phyloP scores from a whole-genome alignment of 2,329 filamentous ascomycete species.

The Gremmenia infestans region DNA sequence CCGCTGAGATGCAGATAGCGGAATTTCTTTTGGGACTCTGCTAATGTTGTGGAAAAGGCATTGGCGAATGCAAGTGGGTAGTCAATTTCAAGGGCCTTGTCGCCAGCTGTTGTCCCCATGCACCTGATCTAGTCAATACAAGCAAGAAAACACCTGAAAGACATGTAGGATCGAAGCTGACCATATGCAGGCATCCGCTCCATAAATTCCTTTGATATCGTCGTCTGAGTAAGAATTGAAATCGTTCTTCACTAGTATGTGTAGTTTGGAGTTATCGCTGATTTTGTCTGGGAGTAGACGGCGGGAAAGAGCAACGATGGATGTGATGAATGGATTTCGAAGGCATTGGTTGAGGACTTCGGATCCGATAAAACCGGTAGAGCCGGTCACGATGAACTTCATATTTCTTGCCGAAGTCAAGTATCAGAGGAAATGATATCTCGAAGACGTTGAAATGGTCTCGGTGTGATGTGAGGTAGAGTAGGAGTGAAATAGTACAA shows the following conservation, averaged over 20 bases:
- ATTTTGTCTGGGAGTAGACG: constrained; percentile 38
- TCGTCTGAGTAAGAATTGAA: constrained; percentile 42
- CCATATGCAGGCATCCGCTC: constrained; percentile 19
- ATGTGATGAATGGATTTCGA: constrained; percentile 43
- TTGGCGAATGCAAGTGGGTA: not conserved
- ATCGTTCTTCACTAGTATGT: constrained; percentile 40
- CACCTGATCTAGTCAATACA: constrained; percentile 1
- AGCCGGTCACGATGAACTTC: constrained; percentile 56
- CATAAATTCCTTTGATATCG: constrained; percentile 6
- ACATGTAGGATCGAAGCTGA: not conserved
- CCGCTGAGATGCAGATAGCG: constrained; percentile 39
- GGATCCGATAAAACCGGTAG: constrained; percentile 51
- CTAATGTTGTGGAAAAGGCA: constrained; percentile 11
- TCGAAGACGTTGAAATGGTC: not conserved
- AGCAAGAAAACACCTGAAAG: not conserved
- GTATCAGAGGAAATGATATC: not conserved
- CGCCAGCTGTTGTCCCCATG: constrained; percentile 2
- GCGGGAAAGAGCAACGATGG: constrained; percentile 47
- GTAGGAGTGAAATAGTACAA: not conserved
- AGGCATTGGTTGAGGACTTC: constrained; percentile 50
- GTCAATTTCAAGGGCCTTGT: constrained; percentile 4
- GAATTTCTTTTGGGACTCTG: constrained; percentile 29
- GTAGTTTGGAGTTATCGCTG: constrained; percentile 3
- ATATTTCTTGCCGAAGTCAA: not conserved
- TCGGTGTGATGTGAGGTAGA: not conserved